phyloP scores from a whole-genome alignment of 2,329 filamentous ascomycete species.

The Scytalidium sp. region DNA sequence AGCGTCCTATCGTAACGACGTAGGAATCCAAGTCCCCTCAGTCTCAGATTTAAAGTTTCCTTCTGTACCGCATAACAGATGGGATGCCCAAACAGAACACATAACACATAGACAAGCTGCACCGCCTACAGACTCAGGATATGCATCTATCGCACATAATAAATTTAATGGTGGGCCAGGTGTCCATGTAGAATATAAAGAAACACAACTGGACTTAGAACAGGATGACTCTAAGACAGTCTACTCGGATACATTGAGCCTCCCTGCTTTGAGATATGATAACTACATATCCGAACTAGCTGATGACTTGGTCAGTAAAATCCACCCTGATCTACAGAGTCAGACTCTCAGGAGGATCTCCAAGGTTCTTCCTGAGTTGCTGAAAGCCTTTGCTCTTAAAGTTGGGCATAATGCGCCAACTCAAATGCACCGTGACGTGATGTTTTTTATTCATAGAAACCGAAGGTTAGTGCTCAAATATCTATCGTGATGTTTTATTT shows the following conservation, averaged over 20 bases:
- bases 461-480: neutral
- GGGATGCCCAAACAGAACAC: neutral
- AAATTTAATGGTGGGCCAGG: neutral
- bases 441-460: conserved; percentile 7
- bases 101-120: neutral
- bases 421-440: conserved; percentile 7
- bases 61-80: neutral
- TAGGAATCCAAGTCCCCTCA: neutral
- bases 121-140: neutral
- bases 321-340: neutral
- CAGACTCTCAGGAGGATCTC: neutral
- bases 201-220: neutral
- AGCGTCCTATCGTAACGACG: neutral
- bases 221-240: neutral
- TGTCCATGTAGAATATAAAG: neutral
- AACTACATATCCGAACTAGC: neutral
- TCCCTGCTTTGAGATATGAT: neutral
- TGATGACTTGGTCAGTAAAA: neutral
- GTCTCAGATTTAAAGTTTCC: neutral
- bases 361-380: conserved; percentile 6
- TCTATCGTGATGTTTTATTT: neutral
- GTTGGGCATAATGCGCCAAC: conserved; percentile 6
- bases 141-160: neutral
- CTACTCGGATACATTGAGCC: neutral
- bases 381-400: conserved; percentile 12